A percentile compares a stretch with the other conserved stretches of the same genome.
Conservation (phyloP, 1,139 yeast species). For the Saccharomyces hybrid region DNA sequence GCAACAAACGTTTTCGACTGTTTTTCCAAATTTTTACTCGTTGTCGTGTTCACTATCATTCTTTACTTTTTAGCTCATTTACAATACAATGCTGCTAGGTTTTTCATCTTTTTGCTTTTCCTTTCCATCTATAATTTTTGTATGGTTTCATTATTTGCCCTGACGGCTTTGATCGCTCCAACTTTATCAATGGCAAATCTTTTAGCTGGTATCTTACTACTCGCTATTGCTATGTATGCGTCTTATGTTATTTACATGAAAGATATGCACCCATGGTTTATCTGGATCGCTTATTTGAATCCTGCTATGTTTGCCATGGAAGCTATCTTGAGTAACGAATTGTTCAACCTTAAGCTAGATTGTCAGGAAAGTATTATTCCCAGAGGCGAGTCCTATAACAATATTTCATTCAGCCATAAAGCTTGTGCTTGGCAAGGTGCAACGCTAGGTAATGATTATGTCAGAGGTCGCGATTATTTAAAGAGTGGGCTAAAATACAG, state of each 20-base stretch:
- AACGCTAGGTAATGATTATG: conserved; percentile 24
- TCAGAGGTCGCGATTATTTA: conserved; percentile 33
- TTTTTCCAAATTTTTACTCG: conserved; percentile 38
- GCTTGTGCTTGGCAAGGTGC: conserved; percentile 37
- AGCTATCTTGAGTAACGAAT: conserved; percentile 42
- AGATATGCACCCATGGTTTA: conserved; percentile 51
- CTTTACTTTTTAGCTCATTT: conserved; percentile 45
- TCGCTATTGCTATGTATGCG: conserved; percentile 43
- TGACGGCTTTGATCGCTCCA: conserved; percentile 39
- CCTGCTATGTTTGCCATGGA: conserved; percentile 48
- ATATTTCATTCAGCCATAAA: conserved; percentile 32
- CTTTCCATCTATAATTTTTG: conserved; percentile 33
- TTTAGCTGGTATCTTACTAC: conserved; percentile 40
- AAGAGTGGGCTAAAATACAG: conserved; percentile 31
- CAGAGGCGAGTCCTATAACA: conserved; percentile 34
- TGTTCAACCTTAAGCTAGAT: conserved; percentile 33
- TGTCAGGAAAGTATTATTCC: conserved; percentile 39
- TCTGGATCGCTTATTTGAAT: conserved; percentile 49
- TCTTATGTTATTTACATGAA: conserved; percentile 47
- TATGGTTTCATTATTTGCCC: conserved; percentile 39
- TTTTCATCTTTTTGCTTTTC: conserved; percentile 42
- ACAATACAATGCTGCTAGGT: conserved; percentile 43
- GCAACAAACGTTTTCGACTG: conserved; percentile 38
- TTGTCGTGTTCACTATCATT: conserved; percentile 37
- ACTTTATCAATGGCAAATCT: conserved; percentile 44